Percentiles rank a stretch among this genome's conserved stretches.
These are phyloP conservation scores for Colletotrichum trifolii DNA, from an alignment of 2,329 filamentous ascomycete genomes.

Conservation along the genomic window DNA sequence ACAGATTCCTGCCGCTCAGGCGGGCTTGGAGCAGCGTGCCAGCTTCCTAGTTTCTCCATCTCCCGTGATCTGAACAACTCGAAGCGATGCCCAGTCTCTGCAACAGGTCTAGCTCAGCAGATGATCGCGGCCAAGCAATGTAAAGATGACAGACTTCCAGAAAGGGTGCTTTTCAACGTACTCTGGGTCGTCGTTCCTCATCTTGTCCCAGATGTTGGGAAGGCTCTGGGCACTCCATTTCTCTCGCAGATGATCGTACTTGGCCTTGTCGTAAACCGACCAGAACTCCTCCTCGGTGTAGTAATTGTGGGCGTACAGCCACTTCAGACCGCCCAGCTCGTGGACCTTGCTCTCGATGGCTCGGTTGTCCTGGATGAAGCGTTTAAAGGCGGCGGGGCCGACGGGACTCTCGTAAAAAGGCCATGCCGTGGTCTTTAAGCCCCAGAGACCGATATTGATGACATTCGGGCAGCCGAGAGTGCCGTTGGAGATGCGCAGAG, in stretches of 20 bases:
- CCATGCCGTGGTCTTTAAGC: constrained; percentile 18
- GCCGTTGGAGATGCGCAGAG: constrained; percentile 39
- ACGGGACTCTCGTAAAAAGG: background rate
- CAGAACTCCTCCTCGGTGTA: constrained; percentile 76
- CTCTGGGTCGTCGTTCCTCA: constrained; percentile 49
- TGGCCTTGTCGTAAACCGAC: constrained; percentile 67
- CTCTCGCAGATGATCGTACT: constrained; percentile 68
- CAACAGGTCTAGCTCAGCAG: background rate
- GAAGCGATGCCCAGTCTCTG: background rate
- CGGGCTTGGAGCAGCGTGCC: too few species aligned
- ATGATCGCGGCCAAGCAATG: constrained; percentile 6
- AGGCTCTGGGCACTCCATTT: constrained; percentile 69
- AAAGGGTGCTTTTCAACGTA: constrained; percentile 8
- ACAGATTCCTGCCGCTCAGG: too few species aligned
- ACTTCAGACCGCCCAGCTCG: constrained; percentile 73
- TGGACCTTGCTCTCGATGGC: constrained; percentile 68
- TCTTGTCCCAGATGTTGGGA: constrained; percentile 75
- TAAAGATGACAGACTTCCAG: background rate
- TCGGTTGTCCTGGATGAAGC: constrained; percentile 65
- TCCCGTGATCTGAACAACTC: too few species aligned
- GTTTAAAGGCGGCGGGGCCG: constrained; percentile 12
- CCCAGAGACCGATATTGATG: constrained; percentile 27
- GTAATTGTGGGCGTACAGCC: constrained; percentile 76
- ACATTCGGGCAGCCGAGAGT: constrained; percentile 22
- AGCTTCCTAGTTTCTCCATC: too few species aligned